Base-by-base conservation (phyloP, 306 rosid species). In the Lathyrus aphaca region DNA sequence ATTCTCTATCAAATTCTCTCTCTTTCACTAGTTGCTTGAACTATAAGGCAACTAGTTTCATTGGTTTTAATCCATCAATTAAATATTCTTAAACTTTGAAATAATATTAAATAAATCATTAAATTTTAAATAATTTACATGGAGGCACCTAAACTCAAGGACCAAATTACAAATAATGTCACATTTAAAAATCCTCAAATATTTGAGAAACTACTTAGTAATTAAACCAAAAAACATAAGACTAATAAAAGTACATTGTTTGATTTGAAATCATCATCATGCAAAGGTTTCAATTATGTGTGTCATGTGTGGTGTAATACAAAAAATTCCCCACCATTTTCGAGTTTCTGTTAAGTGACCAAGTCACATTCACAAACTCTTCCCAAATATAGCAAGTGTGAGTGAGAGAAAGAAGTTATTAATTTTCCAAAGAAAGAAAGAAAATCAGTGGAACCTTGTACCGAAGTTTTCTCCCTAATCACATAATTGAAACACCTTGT, bases 331-430 rank as follows among this genome's bases (percentile, higher is more conserved):
- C 8, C 17, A 5, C 48, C 16, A 16, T 39, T 40, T 64, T 53
- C 10, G 11, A 61, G 12, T 12, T 73, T 53, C 3, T 70, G 30
- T 69, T 54, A 29, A 19, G 69, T 65, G 68, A 76, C 76, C 19
- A 21, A 35, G 40, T 74, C 77, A 79, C 10, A 15, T 40, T 72
- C 29, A 51, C 60, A 53, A 56, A 25, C 55, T 27, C 27, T 17
- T 6, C 30, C 15, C 56, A 74, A 66, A 66, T 66, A 75, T 75
- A 16, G 64, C 23, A 46, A 44, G 30, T 19, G 64, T 62, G 71
- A 63, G 39, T 39, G 50, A 50, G 35, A 59, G 32, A 35, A 23
- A 38, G 19, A 35, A 21, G 57, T 32, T 32, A 58, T 11, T 53
- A 53, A 53, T 17, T 44, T 71, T 58, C 59, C 27, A n/a, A 61